These are phyloP conservation scores for Castanospermum australe DNA, from an alignment of 306 rosid species.

Conservation along the genomic window DNA sequence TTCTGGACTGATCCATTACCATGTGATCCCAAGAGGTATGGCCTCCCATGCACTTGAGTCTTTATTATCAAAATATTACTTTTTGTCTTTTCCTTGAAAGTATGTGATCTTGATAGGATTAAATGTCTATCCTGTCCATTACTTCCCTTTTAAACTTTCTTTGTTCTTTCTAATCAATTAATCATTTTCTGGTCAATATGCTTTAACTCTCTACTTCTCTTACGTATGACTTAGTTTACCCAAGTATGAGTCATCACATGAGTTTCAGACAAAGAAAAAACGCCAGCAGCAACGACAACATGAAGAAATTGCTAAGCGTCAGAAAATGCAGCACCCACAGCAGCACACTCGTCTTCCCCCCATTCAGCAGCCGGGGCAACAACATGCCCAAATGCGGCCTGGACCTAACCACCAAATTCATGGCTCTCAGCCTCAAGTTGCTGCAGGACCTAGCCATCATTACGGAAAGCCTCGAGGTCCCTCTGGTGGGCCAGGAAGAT, in stretches of 20 bases:
- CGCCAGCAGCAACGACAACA: constrained; percentile 66
- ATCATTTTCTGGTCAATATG: background rate
- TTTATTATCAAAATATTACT: background rate
- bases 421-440: constrained; percentile 47
- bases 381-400: constrained; percentile 40
- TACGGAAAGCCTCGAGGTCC: constrained; percentile 55
- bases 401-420: constrained; percentile 47
- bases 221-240: constrained; percentile 50
- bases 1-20: constrained; percentile 77
- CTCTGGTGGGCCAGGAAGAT: constrained; percentile 53
- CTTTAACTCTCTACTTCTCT: background rate
- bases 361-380: constrained; percentile 51
- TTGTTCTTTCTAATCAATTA: background rate
- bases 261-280: constrained; percentile 75
- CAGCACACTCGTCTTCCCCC: constrained; percentile 51
- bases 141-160: background rate
- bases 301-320: constrained; percentile 64
- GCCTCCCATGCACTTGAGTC: background rate
- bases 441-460: constrained; percentile 57
- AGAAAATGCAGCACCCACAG: constrained; percentile 55
- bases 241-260: constrained; percentile 70
- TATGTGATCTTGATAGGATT: background rate
- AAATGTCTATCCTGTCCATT: background rate
- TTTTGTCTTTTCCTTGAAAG: too few species aligned
- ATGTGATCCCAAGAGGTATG: constrained; percentile 68